phyloP scores from a whole-genome alignment of 2,329 filamentous ascomycete species.

The Elsinoe batatas region DNA sequence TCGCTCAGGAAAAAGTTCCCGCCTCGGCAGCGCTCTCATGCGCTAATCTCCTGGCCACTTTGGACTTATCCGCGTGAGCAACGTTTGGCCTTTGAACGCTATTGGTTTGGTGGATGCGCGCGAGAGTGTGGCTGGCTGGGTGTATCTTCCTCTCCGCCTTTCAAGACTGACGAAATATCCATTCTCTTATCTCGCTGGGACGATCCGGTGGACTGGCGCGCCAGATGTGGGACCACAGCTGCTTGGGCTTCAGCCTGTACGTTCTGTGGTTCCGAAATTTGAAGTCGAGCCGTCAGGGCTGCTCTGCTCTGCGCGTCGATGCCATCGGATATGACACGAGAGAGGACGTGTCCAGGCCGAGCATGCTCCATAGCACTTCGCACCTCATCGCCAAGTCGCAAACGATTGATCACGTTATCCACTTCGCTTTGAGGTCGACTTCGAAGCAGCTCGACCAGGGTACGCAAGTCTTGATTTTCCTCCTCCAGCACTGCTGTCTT shows the following conservation, averaged over 20 bases:
- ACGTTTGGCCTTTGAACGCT: no score
- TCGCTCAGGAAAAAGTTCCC: no score
- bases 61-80: no score
- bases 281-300: background rate
- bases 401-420: background rate
- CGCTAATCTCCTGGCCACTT: no score
- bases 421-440: background rate
- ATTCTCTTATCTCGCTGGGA: background rate
- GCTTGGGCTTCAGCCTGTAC: background rate
- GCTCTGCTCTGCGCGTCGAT: background rate
- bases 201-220: background rate
- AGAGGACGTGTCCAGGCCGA: background rate
- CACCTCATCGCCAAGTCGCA: background rate
- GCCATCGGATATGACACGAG: background rate
- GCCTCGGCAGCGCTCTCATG: no score
- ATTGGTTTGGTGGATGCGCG: background rate
- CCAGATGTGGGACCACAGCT: background rate
- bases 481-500: conserved; percentile 17
- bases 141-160: background rate
- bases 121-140: background rate
- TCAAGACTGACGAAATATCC: background rate
- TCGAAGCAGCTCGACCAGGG: background rate
- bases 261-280: background rate
- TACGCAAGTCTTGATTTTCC: conserved; percentile 7
- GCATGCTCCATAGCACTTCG: background rate